A percentile compares a stretch with the other conserved stretches of the same genome.
Conservation (phyloP, 2,329 filamentous ascomycete species). For the Gliomastix tumulicola region DNA sequence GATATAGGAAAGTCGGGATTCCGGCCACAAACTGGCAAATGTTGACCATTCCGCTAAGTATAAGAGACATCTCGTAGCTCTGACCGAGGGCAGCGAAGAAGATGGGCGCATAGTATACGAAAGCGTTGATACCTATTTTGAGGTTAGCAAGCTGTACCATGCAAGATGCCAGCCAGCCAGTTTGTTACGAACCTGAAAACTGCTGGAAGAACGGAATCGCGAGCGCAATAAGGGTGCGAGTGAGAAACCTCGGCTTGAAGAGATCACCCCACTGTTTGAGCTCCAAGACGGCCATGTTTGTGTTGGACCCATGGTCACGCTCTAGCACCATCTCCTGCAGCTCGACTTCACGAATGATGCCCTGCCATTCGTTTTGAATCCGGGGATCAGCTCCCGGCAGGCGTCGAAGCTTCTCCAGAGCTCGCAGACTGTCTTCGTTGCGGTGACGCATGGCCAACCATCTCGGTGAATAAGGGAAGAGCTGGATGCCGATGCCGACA, state of each 20-base stretch:
- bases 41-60: conserved; percentile 32
- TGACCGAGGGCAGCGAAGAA: conserved; percentile 31
- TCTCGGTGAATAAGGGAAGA: conserved; percentile 28
- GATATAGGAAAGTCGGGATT: conserved; percentile 9
- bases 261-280: conserved; percentile 36
- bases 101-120: conserved; percentile 39
- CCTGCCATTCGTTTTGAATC: conserved; percentile 10
- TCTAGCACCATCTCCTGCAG: conserved; percentile 5
- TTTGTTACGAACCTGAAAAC: conserved; percentile 18
- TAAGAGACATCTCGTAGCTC: conserved; percentile 22
- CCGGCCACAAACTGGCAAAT: conserved; percentile 32
- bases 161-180: conserved; percentile 30
- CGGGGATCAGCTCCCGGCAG: conserved; percentile 10
- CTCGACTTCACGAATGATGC: conserved; percentile 8
- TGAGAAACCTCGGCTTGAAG: conserved; percentile 34
- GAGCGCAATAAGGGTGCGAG: conserved; percentile 29
- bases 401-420: conserved; percentile 39
- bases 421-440: conserved; percentile 45
- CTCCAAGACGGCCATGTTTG: conserved; percentile 21
- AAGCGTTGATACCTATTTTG: conserved; percentile 23
- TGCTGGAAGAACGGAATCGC: conserved; percentile 35
- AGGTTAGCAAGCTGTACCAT: conserved; percentile 37
- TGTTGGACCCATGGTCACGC: background rate
- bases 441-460: conserved; percentile 15
- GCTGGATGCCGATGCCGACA: conserved; percentile 32